Evolutionary conservation across 2,329 filamentous ascomycete species (phyloP), one percentile per base, ranked within the genome.

Genomic region (Monilinia vaccinii-corymbosi): DNA sequence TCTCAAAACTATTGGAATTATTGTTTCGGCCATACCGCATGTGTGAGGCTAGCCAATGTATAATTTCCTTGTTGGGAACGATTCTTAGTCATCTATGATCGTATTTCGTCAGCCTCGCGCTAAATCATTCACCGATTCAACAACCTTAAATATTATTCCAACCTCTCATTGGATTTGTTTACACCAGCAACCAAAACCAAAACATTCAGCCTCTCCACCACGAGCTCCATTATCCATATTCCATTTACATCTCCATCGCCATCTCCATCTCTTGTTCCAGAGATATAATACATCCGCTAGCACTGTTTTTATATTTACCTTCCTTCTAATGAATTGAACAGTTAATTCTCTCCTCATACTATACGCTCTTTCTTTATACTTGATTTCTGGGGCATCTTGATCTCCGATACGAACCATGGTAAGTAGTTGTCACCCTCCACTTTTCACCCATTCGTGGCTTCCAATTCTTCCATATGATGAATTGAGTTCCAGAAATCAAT

Each of bases 351-450:
- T 36, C 32, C 28, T 18, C 13, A 18, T 42, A 42, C n/a, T n/a
- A n/a, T n/a, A 40, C 40, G 4, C 21, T 36, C 40, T 16, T 10
- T 31, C 18, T 56, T 42, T n/a, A n/a, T 25, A 40, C 28, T 25
- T n/a, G 16, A 42, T n/a, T 42, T 44, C 56, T 51, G 36, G 46
- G 44, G 45, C 38, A 49, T 58, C n/a, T 31, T 2, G 25, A 53
- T 34, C 56, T 58, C 56, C 56, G 32, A 40, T 55, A 55, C 57
- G 40, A 40, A 52, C 57, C 57, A 59, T 59, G 57, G 57, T 55
- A 59, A 59, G 57, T 59, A 59, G 49, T 59, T 53, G 48, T 55
- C 49, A 36, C 40, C 32, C n/a, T 56, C 56, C 56, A 58, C 56
- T 58, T 58, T 58, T 45, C 46, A 36, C 28, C 28, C 44, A 50